These are phyloP conservation scores for Parastagonospora avenae DNA, from an alignment of 2,329 filamentous ascomycete genomes.

Conservation along the genomic window DNA sequence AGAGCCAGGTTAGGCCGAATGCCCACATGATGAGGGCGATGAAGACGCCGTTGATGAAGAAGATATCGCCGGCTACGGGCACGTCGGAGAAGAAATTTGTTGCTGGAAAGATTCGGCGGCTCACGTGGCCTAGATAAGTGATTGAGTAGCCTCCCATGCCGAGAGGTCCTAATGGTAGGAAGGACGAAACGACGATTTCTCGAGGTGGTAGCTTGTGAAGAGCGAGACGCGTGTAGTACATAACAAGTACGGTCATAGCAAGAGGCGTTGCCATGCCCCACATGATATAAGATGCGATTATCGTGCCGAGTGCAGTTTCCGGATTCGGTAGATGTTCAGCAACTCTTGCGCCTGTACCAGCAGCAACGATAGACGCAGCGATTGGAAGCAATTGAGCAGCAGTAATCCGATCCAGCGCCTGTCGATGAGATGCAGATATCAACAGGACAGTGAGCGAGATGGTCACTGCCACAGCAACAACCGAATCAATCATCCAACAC, in stretches of 20 bases:
- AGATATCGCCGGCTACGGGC: slow-evolving; percentile 51
- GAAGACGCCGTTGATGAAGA: slow-evolving; percentile 64
- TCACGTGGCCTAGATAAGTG: slow-evolving; percentile 55
- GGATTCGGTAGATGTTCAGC: slow-evolving; percentile 63
- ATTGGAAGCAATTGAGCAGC: slow-evolving; percentile 70
- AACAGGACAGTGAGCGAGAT: slow-evolving; percentile 58
- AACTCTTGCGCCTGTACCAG: slow-evolving; percentile 68
- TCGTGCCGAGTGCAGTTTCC: slow-evolving; percentile 63
- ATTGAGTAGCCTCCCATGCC: slow-evolving; percentile 70
- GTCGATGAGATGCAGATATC: slow-evolving; percentile 51
- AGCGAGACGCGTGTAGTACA: slow-evolving; percentile 73
- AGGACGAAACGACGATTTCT: slow-evolving; percentile 71
- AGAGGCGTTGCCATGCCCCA: slow-evolving; percentile 69
- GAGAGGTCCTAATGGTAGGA: slow-evolving; percentile 69
- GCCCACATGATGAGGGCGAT: slow-evolving; percentile 62
- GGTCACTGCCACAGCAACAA: slow-evolving; percentile 52
- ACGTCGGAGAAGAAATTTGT: slow-evolving; percentile 45
- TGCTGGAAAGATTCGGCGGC: slow-evolving; percentile 48
- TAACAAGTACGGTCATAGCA: slow-evolving; percentile 65
- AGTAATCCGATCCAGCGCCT: slow-evolving; percentile 57
- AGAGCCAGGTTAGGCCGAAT: slow-evolving; percentile 61
- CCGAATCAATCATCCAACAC: slow-evolving; percentile 57
- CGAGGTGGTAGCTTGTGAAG: slow-evolving; percentile 69
- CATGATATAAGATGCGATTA: slow-evolving; percentile 69
- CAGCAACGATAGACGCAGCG: slow-evolving; percentile 68